Conservation (phyloP, 2,329 filamentous ascomycete species). For the Fusarium napiforme region DNA sequence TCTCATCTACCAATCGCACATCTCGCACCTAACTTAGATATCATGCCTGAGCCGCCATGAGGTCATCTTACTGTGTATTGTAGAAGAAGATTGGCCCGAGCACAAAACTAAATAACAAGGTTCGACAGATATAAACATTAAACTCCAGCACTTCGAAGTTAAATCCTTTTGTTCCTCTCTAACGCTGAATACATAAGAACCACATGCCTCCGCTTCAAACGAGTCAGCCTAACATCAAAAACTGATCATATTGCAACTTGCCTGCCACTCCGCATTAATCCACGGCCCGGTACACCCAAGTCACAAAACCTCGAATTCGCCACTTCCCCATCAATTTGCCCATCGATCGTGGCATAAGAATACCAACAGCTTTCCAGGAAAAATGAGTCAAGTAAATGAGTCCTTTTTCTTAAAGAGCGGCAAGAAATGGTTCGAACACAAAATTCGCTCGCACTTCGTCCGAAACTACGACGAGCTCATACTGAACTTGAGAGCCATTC, state of each 20-base stretch:
- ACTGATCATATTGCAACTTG: not conserved
- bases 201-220: accelerated
- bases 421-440: not conserved
- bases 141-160: no score
- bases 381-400: not conserved
- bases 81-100: no score
- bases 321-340: no score
- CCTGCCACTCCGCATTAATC: not conserved
- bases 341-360: not conserved
- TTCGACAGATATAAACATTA: not conserved
- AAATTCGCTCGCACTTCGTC: accelerated
- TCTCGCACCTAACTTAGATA: not conserved
- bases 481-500: not conserved
- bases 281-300: accelerated
- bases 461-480: not conserved
- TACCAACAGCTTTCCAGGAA: not conserved
- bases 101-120: not conserved
- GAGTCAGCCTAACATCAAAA: accelerated
- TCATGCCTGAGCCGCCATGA: not conserved
- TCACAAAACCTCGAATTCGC: not conserved
- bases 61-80: no score
- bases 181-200: not conserved
- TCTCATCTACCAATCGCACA: not conserved
- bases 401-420: not conserved
- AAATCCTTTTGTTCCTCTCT: not conserved